Evolutionary conservation across 2,329 filamentous ascomycete genomes (phyloP).

Genomic region (Madurella fahalii): DNA sequence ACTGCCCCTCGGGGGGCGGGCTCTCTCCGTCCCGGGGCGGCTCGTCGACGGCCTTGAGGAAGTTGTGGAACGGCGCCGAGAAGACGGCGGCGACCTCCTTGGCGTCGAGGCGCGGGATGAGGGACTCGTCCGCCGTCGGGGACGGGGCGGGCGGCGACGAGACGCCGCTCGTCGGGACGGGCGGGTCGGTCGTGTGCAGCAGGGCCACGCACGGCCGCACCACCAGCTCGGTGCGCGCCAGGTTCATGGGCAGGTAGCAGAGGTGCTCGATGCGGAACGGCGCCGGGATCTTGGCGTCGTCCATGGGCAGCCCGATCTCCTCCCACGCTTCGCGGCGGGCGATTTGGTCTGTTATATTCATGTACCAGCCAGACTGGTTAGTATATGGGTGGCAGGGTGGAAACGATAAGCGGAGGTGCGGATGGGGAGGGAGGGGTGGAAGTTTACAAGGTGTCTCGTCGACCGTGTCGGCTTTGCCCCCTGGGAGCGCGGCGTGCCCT

Average conservation of each 20-base stretch:
- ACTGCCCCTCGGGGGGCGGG: constrained; percentile 53
- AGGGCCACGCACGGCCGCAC: constrained; percentile 76
- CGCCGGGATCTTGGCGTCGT: constrained; percentile 62
- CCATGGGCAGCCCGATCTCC: constrained; percentile 82
- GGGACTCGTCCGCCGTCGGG: constrained; percentile 59
- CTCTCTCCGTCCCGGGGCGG: constrained; percentile 26
- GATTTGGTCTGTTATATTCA: constrained; percentile 57
- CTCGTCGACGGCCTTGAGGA: constrained; percentile 50
- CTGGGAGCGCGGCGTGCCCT: constrained; percentile 81
- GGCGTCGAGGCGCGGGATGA: constrained; percentile 79
- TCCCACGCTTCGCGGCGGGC: constrained; percentile 87
- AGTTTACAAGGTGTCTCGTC: constrained; percentile 57
- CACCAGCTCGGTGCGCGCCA: constrained; percentile 68
- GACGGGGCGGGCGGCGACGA: constrained; percentile 9
- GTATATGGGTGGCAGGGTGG: background rate
- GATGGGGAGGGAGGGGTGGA: background rate
- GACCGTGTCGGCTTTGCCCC: constrained; percentile 62
- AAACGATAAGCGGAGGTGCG: no score
- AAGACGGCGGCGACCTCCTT: constrained; percentile 93
- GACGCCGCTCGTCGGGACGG: background rate
- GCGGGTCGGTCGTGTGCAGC: constrained; percentile 58
- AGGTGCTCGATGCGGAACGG: constrained; percentile 86
- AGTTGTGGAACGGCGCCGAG: constrained; percentile 81
- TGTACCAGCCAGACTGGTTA: constrained; percentile 11
- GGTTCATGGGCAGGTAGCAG: constrained; percentile 73